A percentile compares a stretch with the other conserved stretches of the same genome.
Evolutionary conservation across 176 grass and related monocot genomes (phyloP).

Genomic region (Microstegium vimineum): DNA sequence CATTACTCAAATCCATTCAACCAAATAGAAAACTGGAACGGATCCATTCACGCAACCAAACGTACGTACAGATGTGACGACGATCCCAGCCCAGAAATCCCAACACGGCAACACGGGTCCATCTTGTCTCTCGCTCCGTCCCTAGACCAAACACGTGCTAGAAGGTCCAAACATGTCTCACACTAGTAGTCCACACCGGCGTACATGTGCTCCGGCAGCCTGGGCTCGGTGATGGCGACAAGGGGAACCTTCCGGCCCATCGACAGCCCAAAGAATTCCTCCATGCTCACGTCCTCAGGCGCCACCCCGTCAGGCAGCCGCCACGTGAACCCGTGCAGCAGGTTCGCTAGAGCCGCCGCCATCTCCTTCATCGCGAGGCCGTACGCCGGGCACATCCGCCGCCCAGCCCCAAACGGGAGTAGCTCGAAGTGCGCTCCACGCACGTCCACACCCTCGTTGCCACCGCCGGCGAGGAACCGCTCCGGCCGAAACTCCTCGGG

Average conservation of each 20-base stretch:
- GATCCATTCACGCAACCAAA: too few species aligned
- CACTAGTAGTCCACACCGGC: neutral
- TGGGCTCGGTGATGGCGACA: conserved; percentile 29
- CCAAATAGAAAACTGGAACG: too few species aligned
- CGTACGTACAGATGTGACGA: too few species aligned
- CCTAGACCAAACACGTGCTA: too few species aligned
- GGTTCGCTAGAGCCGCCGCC: conserved; percentile 25
- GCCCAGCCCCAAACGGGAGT: conserved; percentile 48
- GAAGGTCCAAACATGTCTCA: too few species aligned
- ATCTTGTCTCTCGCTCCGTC: too few species aligned
- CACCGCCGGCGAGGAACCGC: conserved; percentile 23
- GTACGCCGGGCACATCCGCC: conserved; percentile 52
- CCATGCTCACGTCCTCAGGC: neutral
- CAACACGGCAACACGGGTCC: too few species aligned
- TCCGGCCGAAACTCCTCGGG: conserved; percentile 47
- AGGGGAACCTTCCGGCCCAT: neutral
- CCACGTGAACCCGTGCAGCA: conserved; percentile 47
- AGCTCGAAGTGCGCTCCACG: conserved; percentile 44
- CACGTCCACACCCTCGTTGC: conserved; percentile 26
- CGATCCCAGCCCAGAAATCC: too few species aligned
- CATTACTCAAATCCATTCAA: too few species aligned
- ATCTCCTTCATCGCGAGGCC: conserved; percentile 50
- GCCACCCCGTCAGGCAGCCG: conserved; percentile 25
- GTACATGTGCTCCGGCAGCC: conserved; percentile 10
- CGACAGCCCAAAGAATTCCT: neutral